Conservation (phyloP, 2,329 filamentous ascomycete genomes). For the Pseudogymnoascus sp. region DNA sequence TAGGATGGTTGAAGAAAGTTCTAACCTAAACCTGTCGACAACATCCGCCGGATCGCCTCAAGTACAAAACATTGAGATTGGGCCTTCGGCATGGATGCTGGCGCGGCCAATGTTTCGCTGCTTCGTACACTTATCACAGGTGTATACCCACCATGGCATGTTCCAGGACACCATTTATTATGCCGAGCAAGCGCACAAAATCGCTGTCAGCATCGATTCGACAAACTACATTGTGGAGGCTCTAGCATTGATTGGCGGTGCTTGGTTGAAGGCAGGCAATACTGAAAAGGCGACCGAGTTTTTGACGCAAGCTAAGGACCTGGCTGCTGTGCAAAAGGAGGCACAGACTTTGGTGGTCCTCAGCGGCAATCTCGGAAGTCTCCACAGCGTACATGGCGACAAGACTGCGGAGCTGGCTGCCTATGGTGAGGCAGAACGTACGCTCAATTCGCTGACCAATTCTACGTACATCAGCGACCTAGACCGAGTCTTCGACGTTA, state of each 20-base stretch:
- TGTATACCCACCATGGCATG: conserved; percentile 78
- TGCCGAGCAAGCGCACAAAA: conserved; percentile 71
- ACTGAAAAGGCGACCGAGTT: conserved; percentile 49
- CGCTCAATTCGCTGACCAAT: conserved; percentile 35
- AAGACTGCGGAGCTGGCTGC: conserved; percentile 39
- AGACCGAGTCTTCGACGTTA: conserved; percentile 17
- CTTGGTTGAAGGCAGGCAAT: conserved; percentile 51
- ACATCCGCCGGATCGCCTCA: conserved; percentile 34
- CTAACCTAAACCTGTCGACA: conserved; percentile 28
- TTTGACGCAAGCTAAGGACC: conserved; percentile 44
- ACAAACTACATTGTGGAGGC: conserved; percentile 42
- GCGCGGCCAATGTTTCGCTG: conserved; percentile 65
- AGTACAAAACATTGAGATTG: conserved; percentile 30
- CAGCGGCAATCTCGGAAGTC: conserved; percentile 47
- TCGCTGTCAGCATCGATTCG: conserved; percentile 41
- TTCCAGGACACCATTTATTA: conserved; percentile 85
- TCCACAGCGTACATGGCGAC: conserved; percentile 41
- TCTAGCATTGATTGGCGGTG: conserved; percentile 45
- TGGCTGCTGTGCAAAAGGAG: conserved; percentile 39
- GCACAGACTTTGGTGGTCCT: conserved; percentile 40
- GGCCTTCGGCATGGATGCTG: conserved; percentile 71
- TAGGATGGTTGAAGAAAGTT: conserved; percentile 25
- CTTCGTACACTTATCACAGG: conserved; percentile 62
- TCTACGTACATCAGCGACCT: conserved; percentile 28
- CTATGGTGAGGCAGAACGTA: conserved; percentile 40